Evolutionary conservation across 129 eudicot species (phyloP).

Genomic region (Lactuca sativa): DNA sequence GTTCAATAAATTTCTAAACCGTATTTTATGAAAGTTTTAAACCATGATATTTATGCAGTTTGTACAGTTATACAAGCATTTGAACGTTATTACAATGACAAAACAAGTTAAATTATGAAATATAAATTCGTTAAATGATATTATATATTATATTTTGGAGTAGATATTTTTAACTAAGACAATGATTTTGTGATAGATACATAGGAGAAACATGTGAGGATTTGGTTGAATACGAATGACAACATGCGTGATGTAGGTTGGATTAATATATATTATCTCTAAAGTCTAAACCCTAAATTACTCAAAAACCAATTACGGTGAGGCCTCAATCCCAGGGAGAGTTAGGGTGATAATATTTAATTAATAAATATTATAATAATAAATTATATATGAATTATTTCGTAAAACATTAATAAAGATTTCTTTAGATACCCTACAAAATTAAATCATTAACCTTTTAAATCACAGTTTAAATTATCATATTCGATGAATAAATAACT

Average conservation of each 20-base stretch:
- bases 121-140: neutral
- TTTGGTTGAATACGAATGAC: constrained; percentile 1
- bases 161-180: neutral
- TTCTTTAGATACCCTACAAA: neutral
- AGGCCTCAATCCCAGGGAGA: constrained; percentile 4
- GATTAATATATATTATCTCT: constrained; percentile 27
- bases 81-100: neutral
- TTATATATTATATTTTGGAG: too few relatives aligned
- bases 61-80: neutral
- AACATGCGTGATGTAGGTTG: constrained; percentile 17
- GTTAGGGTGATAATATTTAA: neutral
- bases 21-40: too few relatives aligned
- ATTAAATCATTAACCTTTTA: neutral
- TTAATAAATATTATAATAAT: neutral
- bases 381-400: neutral
- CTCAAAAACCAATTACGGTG: constrained; percentile 9
- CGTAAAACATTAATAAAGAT: neutral
- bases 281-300: constrained; percentile 19
- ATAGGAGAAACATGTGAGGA: neutral
- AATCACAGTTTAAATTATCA: neutral
- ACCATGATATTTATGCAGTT: too few relatives aligned
- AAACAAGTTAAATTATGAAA: too few relatives aligned
- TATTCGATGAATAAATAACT: too few relatives aligned
- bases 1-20: too few relatives aligned
- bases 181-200: neutral